A percentile compares a stretch with the other conserved stretches of the same genome.
Evolutionary conservation across 139 green algal genomes (phyloP).

Genomic region (Chara braunii): DNA sequence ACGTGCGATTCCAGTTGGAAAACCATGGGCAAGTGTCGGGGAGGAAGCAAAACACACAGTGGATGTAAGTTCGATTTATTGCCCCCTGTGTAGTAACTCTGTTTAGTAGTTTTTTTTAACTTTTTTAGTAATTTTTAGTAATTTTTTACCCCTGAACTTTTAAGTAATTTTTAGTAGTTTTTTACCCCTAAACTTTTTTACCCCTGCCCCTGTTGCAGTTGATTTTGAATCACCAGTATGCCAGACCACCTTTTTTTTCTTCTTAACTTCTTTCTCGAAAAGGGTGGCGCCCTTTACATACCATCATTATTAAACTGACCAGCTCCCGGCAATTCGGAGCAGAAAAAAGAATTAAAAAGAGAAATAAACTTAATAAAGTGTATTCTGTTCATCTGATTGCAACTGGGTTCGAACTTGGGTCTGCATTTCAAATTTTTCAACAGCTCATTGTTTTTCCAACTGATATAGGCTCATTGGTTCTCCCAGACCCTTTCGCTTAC

Average conservation of each 20-base stretch:
- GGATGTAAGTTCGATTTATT: not conserved
- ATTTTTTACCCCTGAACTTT: not conserved
- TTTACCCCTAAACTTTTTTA: not conserved
- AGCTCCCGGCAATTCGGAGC: not conserved
- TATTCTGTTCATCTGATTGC: no score
- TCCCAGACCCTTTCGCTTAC: no score
- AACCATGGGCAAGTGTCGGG: not conserved
- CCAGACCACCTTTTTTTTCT: not conserved
- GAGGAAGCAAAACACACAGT: slow-evolving; percentile 14
- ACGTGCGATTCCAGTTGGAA: not conserved
- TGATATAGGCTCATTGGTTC: no score
- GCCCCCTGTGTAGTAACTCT: not conserved
- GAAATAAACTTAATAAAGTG: no score
- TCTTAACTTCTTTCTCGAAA: not conserved
- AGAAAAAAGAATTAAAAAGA: no score
- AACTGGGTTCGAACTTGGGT: no score
- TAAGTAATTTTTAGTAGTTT: not conserved
- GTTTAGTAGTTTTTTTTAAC: not conserved
- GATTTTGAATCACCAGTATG: not conserved
- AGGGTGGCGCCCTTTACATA: not conserved
- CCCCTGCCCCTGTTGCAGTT: not conserved
- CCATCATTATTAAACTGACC: not conserved
- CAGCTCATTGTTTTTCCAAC: no score
- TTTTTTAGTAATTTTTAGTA: not conserved
- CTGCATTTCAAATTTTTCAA: no score